These are phyloP conservation scores for Yamadazyma laniorum DNA, from an alignment of 805 yeast species.

Conservation along the genomic window DNA sequence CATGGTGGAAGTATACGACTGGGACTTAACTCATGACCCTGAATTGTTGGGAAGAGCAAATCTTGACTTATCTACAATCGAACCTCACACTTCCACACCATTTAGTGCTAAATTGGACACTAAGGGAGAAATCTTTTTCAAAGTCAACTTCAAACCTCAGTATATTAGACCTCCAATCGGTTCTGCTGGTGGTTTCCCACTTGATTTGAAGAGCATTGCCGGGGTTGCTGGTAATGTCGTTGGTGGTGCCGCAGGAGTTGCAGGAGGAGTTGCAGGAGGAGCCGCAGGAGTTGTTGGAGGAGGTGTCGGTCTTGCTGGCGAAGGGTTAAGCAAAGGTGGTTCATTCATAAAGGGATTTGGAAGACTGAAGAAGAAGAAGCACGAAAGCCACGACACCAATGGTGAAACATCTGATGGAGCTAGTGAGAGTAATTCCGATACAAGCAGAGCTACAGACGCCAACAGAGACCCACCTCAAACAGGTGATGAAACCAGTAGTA, in stretches of 20 bases:
- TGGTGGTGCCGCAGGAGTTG: slow-evolving; percentile 32
- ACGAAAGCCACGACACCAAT: slow-evolving; percentile 1
- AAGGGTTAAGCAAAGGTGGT: slow-evolving; percentile 50
- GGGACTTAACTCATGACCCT: slow-evolving; percentile 76
- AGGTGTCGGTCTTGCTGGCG: slow-evolving; percentile 44
- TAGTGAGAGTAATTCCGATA: too few species aligned
- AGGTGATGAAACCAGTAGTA: slow-evolving; percentile 6
- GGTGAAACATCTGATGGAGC: slow-evolving; percentile 10
- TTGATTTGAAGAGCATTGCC: slow-evolving; percentile 38
- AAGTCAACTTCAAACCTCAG: slow-evolving; percentile 59
- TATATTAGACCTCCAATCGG: slow-evolving; percentile 62
- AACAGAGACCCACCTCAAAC: neutral
- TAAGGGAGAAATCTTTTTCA: slow-evolving; percentile 60
- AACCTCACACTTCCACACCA: slow-evolving; percentile 44
- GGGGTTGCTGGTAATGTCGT: slow-evolving; percentile 45
- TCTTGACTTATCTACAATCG: slow-evolving; percentile 50
- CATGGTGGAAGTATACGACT: slow-evolving; percentile 56
- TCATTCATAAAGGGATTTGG: slow-evolving; percentile 34
- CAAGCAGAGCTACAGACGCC: neutral
- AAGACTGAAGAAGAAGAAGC: slow-evolving; percentile 20
- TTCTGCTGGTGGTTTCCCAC: slow-evolving; percentile 38
- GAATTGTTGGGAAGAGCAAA: slow-evolving; percentile 54
- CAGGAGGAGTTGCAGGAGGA: slow-evolving; percentile 45
- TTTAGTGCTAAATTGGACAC: slow-evolving; percentile 55
- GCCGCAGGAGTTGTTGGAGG: slow-evolving; percentile 49